Conservation (phyloP, 257 asterid genomes). For the Plectranthus barbatus region DNA sequence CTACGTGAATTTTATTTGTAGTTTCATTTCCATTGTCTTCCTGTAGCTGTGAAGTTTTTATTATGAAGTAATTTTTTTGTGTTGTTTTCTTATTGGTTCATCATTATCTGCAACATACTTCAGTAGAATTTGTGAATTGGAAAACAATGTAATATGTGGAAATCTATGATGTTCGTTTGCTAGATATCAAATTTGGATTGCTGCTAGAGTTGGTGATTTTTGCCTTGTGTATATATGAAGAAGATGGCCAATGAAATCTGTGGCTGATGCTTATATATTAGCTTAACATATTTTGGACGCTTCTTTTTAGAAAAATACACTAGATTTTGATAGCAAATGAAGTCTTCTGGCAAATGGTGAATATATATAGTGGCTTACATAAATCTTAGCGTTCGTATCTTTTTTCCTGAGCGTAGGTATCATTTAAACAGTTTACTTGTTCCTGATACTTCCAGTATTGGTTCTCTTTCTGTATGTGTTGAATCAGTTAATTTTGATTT, state of each 20-base stretch:
- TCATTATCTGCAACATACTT: not conserved
- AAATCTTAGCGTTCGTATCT: not conserved
- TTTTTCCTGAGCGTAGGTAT: not conserved
- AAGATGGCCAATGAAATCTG: not conserved
- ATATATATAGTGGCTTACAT: not conserved
- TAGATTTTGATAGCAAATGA: not conserved
- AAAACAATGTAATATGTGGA: not conserved
- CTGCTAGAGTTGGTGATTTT: not conserved
- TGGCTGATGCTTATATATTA: not conserved
- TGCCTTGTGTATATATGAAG: too few relatives aligned
- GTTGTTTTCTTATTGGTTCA: not conserved
- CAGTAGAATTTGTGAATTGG: not conserved
- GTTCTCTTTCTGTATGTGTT: not conserved
- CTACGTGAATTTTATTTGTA: not conserved
- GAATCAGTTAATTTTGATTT: not conserved
- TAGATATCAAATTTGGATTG: not conserved
- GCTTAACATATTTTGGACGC: too few relatives aligned
- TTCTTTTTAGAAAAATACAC: too few relatives aligned
- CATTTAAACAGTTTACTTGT: not conserved
- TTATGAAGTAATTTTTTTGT: not conserved
- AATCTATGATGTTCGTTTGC: not conserved
- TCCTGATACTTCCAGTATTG: not conserved
- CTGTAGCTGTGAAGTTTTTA: not conserved
- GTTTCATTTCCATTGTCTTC: not conserved
- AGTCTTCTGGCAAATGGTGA: not conserved